Conservation (phyloP, 345 rosid species). For the Chamaenerion angustifolium region DNA sequence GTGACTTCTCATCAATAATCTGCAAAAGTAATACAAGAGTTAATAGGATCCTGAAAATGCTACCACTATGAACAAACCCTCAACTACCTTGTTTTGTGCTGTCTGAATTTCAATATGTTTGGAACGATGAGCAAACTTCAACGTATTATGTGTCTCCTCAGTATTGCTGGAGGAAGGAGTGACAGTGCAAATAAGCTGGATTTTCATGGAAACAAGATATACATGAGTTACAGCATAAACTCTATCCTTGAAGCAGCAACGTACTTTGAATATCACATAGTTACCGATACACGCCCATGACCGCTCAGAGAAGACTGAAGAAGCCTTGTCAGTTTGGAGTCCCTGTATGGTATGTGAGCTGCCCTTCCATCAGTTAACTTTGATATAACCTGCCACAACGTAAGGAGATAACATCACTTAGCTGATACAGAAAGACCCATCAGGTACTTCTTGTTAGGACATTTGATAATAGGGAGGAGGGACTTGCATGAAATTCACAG, state of each 20-base stretch:
- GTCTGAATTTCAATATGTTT: constrained; percentile 98
- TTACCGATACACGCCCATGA: constrained; percentile 98
- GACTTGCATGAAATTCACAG: too few relatives aligned
- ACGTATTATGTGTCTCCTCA: constrained; percentile 96
- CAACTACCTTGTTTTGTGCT: constrained; percentile 72
- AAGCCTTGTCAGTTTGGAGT: constrained; percentile 93
- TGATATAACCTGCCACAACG: constrained; percentile 64
- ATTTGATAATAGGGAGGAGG: too few relatives aligned
- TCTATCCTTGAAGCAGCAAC: background rate
- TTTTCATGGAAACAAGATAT: constrained; percentile 8
- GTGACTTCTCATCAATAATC: constrained; percentile 98
- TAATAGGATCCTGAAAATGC: constrained; percentile 6
- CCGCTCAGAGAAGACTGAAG: constrained; percentile 97
- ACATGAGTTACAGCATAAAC: background rate
- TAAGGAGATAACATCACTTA: constrained; percentile 1
- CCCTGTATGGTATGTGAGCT: constrained; percentile 91
- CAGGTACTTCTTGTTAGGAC: too few relatives aligned
- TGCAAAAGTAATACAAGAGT: constrained; percentile 16
- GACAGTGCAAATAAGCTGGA: constrained; percentile 95
- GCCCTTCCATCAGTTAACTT: constrained; percentile 89
- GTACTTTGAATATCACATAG: constrained; percentile 6
- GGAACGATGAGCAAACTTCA: constrained; percentile 98
- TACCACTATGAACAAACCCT: constrained; percentile 2
- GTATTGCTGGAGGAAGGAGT: constrained; percentile 94
- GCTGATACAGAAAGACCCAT: too few relatives aligned